These are phyloP conservation scores for Agapanthus africanus DNA, from an alignment of 106 monocot species.

Conservation along the genomic window DNA sequence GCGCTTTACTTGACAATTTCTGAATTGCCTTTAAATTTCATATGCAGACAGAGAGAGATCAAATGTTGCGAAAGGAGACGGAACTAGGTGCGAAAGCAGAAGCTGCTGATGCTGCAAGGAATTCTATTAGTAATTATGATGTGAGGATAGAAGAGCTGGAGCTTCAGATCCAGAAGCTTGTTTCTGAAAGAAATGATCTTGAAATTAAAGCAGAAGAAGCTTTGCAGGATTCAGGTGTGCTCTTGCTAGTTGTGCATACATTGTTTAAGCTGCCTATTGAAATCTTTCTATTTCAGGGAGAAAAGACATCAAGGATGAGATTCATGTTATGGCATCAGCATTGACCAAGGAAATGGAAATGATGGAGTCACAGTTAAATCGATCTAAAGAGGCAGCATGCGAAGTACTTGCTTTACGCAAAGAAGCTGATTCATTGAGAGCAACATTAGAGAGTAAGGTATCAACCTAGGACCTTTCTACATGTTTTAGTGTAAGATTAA, in stretches of 20 bases:
- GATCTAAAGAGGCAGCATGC: conserved; percentile 61
- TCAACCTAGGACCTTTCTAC: not conserved
- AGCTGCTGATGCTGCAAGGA: conserved; percentile 39
- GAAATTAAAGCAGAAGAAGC: conserved; percentile 82
- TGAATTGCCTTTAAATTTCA: conserved; percentile 4
- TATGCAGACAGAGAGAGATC: conserved; percentile 57
- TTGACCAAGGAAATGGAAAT: conserved; percentile 83
- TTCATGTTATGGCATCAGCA: conserved; percentile 78
- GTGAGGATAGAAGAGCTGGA: conserved; percentile 59
- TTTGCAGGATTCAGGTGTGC: conserved; percentile 79
- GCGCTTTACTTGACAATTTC: conserved; percentile 1
- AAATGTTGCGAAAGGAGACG: conserved; percentile 51
- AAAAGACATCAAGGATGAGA: conserved; percentile 93
- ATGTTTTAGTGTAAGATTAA: not conserved
- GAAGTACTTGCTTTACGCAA: conserved; percentile 59
- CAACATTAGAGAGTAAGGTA: conserved; percentile 59
- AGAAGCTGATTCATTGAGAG: conserved; percentile 49
- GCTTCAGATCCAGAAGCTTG: conserved; percentile 59
- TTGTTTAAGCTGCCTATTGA: conserved; percentile 2
- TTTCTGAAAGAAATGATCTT: conserved; percentile 64
- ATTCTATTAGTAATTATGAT: conserved; percentile 45
- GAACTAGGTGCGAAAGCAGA: conserved; percentile 73
- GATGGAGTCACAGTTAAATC: conserved; percentile 84
- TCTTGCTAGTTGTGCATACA: not conserved
- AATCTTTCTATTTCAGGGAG: conserved; percentile 35